phyloP scores from a whole-genome alignment of 768 basidiomycete species.

The Hericium rajendrae region DNA sequence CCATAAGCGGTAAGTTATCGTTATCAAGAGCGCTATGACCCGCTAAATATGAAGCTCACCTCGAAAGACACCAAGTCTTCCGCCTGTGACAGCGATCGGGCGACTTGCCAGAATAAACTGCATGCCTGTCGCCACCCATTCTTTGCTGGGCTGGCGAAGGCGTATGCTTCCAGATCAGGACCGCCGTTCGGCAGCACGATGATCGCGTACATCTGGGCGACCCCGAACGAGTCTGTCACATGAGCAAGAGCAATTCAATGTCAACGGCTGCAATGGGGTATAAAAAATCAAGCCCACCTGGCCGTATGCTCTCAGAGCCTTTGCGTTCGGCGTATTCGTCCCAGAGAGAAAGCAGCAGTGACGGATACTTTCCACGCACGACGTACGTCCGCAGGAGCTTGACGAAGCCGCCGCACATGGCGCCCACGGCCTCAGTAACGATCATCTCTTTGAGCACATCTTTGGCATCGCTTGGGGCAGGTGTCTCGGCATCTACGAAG shows the following conservation, averaged over 20 bases:
- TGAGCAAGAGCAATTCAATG: background rate
- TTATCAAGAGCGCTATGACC: background rate
- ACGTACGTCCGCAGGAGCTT: conserved; percentile 75
- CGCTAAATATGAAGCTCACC: conserved; percentile 35
- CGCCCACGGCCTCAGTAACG: conserved; percentile 69
- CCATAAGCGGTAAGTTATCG: background rate
- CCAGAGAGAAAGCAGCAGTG: conserved; percentile 72
- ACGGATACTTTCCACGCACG: conserved; percentile 80
- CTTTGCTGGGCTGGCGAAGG: conserved; percentile 47
- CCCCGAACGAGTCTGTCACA: conserved; percentile 56
- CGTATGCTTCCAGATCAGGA: conserved; percentile 80
- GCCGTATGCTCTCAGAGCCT: conserved; percentile 77
- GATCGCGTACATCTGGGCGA: conserved; percentile 78
- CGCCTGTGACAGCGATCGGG: conserved; percentile 64
- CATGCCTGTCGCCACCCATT: conserved; percentile 79
- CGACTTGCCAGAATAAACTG: conserved; percentile 87
- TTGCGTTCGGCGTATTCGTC: conserved; percentile 70
- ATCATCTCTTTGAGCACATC: conserved; percentile 77
- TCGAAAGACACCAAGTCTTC: conserved; percentile 81
- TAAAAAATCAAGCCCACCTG: conserved; percentile 40
- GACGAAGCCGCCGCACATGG: conserved; percentile 69
- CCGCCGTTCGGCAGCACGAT: conserved; percentile 89
- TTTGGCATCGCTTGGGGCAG: conserved; percentile 60
- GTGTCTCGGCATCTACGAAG: conserved; percentile 38
- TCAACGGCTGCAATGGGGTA: background rate